Evolutionary conservation across 1,139 yeast species (phyloP), one percentile per base, ranked within the genome.

Genomic region (Hemisphaericaspora xylofermentans): DNA sequence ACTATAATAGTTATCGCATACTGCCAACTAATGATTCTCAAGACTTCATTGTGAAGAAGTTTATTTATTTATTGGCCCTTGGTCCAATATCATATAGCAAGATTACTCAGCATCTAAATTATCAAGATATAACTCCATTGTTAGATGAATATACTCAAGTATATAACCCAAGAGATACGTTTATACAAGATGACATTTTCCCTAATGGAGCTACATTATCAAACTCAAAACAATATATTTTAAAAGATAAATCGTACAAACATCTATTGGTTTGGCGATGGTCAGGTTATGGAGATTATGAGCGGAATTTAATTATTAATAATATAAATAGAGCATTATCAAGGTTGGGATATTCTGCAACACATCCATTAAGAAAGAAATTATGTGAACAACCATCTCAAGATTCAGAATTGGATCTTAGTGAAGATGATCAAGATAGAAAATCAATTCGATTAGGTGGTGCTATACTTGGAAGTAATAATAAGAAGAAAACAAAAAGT

Each of bases 171-270:
- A 53, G 58, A 28, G 68, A 65, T 50, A 44, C 64, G 2, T 68
- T 68, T 45, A 61, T 58, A 26, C 56, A 52, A 21, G 63, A 59
- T 40, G 76, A 70, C 46, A 49, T 53, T 13, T 71, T 60, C 47
- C 70, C 74, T 34, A 51, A 45, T 33, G 44, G 43, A 36, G 30
- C 36, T 2, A 32, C 31, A 12, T 21, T 17, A n/a, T 16, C 19
- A 18, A 22, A 26, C 21, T 21, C 40, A 21, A 14, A 34, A 10
- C 49, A 47, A 30, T 54, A 46, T 39, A 60, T 70, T 16, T 56
- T 71, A 38, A 70, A 70, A 46, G 78, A 72, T 49, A 69, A 68
- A 51, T 56, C 67, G 2, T 70, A 71, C 52, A 71, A 71, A 47
- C 75, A 71, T 21, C 49, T 69, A 18, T 56, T 63, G 36, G 76